Percentiles rank a stretch among this genome's conserved stretches.
phyloP scores from a whole-genome alignment of 768 basidiomycete species.

The Postia placenta region DNA sequence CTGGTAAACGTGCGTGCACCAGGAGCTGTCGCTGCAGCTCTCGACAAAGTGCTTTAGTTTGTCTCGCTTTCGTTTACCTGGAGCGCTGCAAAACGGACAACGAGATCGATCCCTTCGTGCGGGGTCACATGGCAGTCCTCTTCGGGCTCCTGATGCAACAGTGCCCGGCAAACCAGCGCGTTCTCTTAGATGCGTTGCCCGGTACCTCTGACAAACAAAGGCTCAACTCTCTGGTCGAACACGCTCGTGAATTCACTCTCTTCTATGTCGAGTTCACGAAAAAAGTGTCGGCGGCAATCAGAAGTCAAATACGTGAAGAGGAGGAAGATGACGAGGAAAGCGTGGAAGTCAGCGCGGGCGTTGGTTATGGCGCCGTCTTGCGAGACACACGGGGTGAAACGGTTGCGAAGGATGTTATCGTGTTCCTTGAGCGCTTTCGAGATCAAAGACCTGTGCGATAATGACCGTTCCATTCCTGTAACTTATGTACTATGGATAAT shows the following conservation, averaged over 20 bases:
- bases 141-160: conserved; percentile 46
- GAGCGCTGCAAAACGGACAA: conserved; percentile 28
- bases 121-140: conserved; percentile 71
- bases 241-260: conserved; percentile 35
- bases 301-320: conserved; percentile 6
- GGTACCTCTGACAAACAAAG: conserved; percentile 25
- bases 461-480: neutral
- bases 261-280: conserved; percentile 33
- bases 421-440: conserved; percentile 45
- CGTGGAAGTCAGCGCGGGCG: conserved; percentile 3
- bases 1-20: conserved; percentile 43
- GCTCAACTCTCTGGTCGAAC: conserved; percentile 27
- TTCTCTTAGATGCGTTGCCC: conserved; percentile 30
- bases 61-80: conserved; percentile 44
- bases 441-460: neutral
- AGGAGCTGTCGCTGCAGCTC: conserved; percentile 46
- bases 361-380: conserved; percentile 10
- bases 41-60: conserved; percentile 40
- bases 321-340: conserved; percentile 11
- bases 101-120: conserved; percentile 43
- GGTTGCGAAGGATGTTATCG: conserved; percentile 37
- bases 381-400: conserved; percentile 22
- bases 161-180: conserved; percentile 24
- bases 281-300: conserved; percentile 16
- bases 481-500: no score